Evolutionary conservation across 305 asterid species (phyloP).

Genomic region (Euphrasia arctica): DNA sequence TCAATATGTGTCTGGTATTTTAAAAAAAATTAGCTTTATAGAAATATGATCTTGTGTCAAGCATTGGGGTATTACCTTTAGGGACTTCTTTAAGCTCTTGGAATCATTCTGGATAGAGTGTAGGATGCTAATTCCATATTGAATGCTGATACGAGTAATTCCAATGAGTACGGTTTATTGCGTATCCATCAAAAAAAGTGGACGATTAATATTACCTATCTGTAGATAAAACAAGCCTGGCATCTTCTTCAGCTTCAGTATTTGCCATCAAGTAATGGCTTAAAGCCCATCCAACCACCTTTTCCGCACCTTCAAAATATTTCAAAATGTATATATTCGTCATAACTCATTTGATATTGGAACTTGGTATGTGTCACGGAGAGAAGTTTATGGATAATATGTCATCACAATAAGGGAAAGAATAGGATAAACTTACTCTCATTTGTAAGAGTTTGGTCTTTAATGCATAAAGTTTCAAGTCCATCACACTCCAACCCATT

Average conservation of each 20-base stretch:
- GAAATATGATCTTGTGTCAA: conserved; percentile 23
- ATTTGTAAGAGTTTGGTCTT: conserved; percentile 62
- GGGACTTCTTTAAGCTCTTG: conserved; percentile 62
- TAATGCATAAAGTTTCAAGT: conserved; percentile 47
- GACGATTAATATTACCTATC: conserved; percentile 48
- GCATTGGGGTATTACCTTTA: conserved; percentile 45
- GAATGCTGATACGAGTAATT: conserved; percentile 48
- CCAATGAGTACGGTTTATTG: conserved; percentile 17
- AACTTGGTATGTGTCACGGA: conserved; percentile 5
- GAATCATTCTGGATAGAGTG: conserved; percentile 54
- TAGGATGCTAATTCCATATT: conserved; percentile 53
- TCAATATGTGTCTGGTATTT: too few species aligned
- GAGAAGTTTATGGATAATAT: conserved; percentile 8
- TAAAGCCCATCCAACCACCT: conserved; percentile 76
- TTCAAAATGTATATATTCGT: conserved; percentile 21
- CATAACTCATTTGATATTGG: conserved; percentile 12
- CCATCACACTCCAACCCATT: conserved; percentile 55
- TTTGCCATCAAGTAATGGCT: conserved; percentile 56
- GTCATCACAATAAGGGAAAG: conserved; percentile 1
- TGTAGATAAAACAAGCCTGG: conserved; percentile 44
- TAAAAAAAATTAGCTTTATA: not conserved
- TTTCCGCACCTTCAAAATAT: conserved; percentile 62
- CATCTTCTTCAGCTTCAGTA: conserved; percentile 45
- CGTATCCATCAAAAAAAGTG: conserved; percentile 19
- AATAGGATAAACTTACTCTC: conserved; percentile 44